Base-by-base conservation (phyloP, 345 rosid genomes). In the Carallia pectinifolia region DNA sequence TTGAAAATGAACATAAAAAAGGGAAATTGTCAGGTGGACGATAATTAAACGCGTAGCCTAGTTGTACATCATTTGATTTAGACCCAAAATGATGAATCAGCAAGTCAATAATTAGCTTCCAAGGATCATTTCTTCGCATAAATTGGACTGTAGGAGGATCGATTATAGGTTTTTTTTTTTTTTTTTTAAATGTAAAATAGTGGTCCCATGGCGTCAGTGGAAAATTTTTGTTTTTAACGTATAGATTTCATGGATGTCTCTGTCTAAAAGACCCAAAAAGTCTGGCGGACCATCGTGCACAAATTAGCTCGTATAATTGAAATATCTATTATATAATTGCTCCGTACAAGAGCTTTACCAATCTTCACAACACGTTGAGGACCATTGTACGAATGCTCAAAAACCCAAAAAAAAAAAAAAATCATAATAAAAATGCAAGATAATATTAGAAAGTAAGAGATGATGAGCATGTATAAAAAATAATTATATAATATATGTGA, bases 271-370 rank as follows among this genome's bases (percentile, higher is more conserved):
- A 23, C 10, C 61, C 44, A 37, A 50, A n/a, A 34, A 34, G 5
- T 53, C 58, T 5, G 48, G 77, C n/a, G 86, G 79, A 73, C 82
- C 77, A 73, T 80, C 15, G 17, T 71, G 36, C 71, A 59, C 58
- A 33, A 15, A 33, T 44, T 31, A 44, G 10, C 65, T n/a, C 18
- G 38, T 47, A 48, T 37, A 47, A 61, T 66, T 54, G 9, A 5
- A 65, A 55, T 72, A 44, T 1, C 44, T 18, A 37, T 3, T 63
- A 18, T 55, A 13, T 9, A 67, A 72, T 65, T 37, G 23, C 68
- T n/a, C 33, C 58, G 72, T 60, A 60, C 58, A 33, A 61, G 30
- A 44, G 34, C 33, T 69, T 15, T 16, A 2, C 71, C 59, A 15
- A 56, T 67, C n/a, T 47, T 36, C 19, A 31, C 31, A 7, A 7